Conservation (phyloP, 1,139 yeast genomes). For the Pichia sp. region DNA sequence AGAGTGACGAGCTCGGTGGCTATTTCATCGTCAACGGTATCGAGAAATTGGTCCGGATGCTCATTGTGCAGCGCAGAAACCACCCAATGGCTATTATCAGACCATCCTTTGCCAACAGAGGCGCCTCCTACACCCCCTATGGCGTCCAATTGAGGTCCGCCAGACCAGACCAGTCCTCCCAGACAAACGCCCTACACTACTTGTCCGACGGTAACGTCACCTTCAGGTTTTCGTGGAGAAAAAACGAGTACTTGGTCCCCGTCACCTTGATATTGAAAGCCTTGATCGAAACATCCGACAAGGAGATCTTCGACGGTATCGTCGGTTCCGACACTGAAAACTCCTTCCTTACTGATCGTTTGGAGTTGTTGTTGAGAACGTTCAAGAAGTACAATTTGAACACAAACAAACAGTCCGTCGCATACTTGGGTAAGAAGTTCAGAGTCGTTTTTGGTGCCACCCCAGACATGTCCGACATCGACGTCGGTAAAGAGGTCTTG, state of each 20-base stretch:
- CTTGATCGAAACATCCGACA: conserved; percentile 81
- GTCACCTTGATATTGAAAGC: conserved; percentile 92
- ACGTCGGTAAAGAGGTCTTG: conserved; percentile 84
- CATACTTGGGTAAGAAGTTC: conserved; percentile 92
- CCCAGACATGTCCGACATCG: conserved; percentile 81
- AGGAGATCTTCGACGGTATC: conserved; percentile 93
- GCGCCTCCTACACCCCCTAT: conserved; percentile 78
- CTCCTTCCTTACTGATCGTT: conserved; percentile 96
- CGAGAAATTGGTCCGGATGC: conserved; percentile 93
- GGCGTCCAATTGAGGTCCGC: conserved; percentile 95
- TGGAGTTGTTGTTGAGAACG: conserved; percentile 84
- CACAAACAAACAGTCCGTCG: conserved; percentile 82
- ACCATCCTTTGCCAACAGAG: conserved; percentile 92
- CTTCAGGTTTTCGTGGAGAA: conserved; percentile 94
- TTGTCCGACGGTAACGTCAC: conserved; percentile 94
- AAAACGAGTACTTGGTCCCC: conserved; percentile 91
- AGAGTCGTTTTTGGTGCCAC: conserved; percentile 89
- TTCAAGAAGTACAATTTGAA: conserved; percentile 76
- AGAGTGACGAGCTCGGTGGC: conserved; percentile 94
- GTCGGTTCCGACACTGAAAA: conserved; percentile 83
- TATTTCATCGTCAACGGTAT: conserved; percentile 95
- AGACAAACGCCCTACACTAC: conserved; percentile 93
- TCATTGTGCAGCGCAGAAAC: conserved; percentile 95
- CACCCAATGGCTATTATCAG: conserved; percentile 97
- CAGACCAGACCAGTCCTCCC: conserved; percentile 96